A percentile compares a stretch with the other conserved stretches of the same genome.
phyloP scores from a whole-genome alignment of 306 rosid genomes.

The Malus asiatica region DNA sequence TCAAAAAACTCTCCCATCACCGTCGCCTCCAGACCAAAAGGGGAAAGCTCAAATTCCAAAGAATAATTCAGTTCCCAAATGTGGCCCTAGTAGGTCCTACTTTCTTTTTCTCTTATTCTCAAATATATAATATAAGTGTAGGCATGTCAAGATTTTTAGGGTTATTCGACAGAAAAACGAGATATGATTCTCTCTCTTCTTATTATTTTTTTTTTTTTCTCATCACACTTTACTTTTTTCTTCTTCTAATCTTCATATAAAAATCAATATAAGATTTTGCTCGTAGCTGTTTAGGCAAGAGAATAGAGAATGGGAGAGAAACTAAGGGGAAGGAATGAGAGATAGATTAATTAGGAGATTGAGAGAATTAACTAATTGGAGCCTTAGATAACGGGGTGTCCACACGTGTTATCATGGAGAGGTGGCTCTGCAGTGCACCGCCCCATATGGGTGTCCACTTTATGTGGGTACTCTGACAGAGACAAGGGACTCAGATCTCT shows the following conservation, averaged over 20 bases:
- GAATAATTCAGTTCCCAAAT: not conserved
- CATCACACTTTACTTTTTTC: too few relatives aligned
- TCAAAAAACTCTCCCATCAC: not conserved
- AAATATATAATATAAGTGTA: not conserved
- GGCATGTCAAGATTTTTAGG: not conserved
- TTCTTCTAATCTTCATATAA: too few relatives aligned
- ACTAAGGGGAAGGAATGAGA: not conserved
- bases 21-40: slow-evolving; percentile 26
- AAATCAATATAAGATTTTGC: too few relatives aligned
- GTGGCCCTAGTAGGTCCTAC: slow-evolving; percentile 2
- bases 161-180: not conserved
- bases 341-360: fast-evolving
- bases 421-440: not conserved
- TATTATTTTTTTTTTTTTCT: too few relatives aligned
- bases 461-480: not conserved
- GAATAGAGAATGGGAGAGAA: not conserved
- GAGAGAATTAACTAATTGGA: slow-evolving; percentile 11
- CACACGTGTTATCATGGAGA: slow-evolving; percentile 33
- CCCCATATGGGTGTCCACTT: not conserved
- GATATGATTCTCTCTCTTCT: too few relatives aligned
- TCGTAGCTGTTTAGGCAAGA: too few relatives aligned
- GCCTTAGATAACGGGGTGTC: slow-evolving; percentile 35
- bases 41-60: slow-evolving; percentile 20
- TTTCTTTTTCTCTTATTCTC: not conserved
- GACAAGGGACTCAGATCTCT: not conserved